phyloP scores from a whole-genome alignment of 768 basidiomycete genomes.

The Thelephora ganbajun region DNA sequence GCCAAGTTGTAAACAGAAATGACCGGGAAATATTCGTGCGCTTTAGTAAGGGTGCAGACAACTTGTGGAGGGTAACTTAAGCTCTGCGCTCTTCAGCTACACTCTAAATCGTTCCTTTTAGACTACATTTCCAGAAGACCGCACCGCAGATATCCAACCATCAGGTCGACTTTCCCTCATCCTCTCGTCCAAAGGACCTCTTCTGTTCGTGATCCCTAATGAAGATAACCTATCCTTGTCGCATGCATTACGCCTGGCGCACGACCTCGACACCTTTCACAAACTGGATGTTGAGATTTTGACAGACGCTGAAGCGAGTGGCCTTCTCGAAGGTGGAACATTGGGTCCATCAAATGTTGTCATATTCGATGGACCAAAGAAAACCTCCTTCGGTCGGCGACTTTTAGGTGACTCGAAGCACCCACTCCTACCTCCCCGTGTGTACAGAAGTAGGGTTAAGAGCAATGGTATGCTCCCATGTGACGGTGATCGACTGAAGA shows the following conservation, averaged over 20 bases:
- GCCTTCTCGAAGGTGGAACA: constrained; percentile 8
- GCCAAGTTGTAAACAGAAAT: background rate
- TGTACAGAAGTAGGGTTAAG: too few relatives aligned
- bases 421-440: too few relatives aligned
- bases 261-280: constrained; percentile 55
- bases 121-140: constrained; percentile 1
- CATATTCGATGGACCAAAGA: constrained; percentile 30
- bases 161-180: constrained; percentile 56
- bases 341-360: constrained; percentile 39
- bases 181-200: constrained; percentile 35
- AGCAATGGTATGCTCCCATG: too few relatives aligned
- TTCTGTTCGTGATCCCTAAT: constrained; percentile 40
- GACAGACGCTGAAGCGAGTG: constrained; percentile 23
- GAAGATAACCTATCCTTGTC: constrained; percentile 24
- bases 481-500: constrained; percentile 1
- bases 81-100: background rate
- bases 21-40: background rate
- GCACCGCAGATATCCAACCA: constrained; percentile 7
- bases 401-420: constrained; percentile 2
- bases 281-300: constrained; percentile 54
- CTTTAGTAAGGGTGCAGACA: background rate
- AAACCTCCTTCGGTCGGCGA: constrained; percentile 10
- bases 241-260: constrained; percentile 50
- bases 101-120: constrained; percentile 4
- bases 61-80: background rate